Base-by-base conservation (phyloP, 176 grass and related monocot genomes). In the Oryza longistaminata region DNA sequence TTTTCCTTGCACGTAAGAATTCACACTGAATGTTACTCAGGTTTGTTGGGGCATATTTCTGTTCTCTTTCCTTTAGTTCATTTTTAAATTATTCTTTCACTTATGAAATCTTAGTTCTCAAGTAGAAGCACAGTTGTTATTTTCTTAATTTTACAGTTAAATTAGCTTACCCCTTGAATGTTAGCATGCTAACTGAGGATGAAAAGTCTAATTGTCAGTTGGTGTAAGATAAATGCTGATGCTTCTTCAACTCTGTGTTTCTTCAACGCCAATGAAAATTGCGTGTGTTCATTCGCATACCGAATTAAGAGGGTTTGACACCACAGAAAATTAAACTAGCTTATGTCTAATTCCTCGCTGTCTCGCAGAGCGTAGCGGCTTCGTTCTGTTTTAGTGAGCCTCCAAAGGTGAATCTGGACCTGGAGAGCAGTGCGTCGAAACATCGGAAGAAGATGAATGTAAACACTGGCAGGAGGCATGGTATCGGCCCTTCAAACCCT, bases 391-490 rank as follows among this genome's bases (percentile, higher is more conserved):
- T 95, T 84, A 85, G 7, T 35, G 92, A 84, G 42, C 96, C 93
- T 50, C 93, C 96, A 5, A 98, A 95, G 83, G 89, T 98, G 35
- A 92, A 92, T 71, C 76, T 98, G 3, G 96, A 87, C 50, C 73
- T 95, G 81, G 96, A 98, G 50, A 98, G 96, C 83, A 87, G 90
- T 6, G 91, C 96, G 12, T 88, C 96, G 0, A 98, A 94, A 77
- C 90, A 90, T 81, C 60, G 93, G 66, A 98, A 90, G 74, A 96
- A 88, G 70, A 90, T 85, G 50, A 88, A 88, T 73, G 73, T 90
- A 44, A 91, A 93, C 34, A 91, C 89, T 64, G 64, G 85, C 24
- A 88, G 79, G 17, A 86, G 81, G 14, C 92, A 98, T 71, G 93
- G 96, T 24, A 90, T 98, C 35, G 77, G 61, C 40, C 19, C 89